Conservation (phyloP, 129 eudicot genomes). For the Apium graveolens region DNA sequence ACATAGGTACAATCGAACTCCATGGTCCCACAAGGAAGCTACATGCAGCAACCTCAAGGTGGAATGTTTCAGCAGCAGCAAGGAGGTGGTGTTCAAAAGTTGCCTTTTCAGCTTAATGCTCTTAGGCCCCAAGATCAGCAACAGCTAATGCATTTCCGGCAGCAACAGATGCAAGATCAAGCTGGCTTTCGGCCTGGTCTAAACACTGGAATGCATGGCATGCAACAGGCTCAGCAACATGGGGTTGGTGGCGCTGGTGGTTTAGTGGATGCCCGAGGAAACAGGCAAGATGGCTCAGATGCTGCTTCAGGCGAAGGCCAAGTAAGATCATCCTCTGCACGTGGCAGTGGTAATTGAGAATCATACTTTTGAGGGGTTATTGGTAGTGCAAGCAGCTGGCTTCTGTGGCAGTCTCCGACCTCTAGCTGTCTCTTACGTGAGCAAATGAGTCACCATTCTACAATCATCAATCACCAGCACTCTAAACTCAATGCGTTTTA, state of each 20-base stretch:
- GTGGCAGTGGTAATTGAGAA: slow-evolving; percentile 7
- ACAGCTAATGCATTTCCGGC: slow-evolving; percentile 40
- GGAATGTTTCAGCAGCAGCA: slow-evolving; percentile 30
- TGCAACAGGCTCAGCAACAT: slow-evolving; percentile 52
- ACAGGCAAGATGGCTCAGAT: slow-evolving; percentile 5
- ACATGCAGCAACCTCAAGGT: slow-evolving; percentile 44
- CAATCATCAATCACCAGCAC: background rate
- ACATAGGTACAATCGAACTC: slow-evolving; percentile 36
- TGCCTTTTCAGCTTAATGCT: slow-evolving; percentile 54
- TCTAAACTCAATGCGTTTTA: background rate
- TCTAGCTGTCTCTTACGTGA: background rate
- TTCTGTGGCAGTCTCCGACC: background rate
- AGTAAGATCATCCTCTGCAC: slow-evolving; percentile 1
- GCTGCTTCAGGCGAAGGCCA: slow-evolving; percentile 11
- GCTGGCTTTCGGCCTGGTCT: slow-evolving; percentile 32
- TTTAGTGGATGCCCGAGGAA: slow-evolving; percentile 30
- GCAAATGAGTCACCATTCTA: background rate
- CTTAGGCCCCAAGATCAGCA: slow-evolving; percentile 51
- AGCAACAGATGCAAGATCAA: slow-evolving; percentile 39
- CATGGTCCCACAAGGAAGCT: slow-evolving; percentile 33
- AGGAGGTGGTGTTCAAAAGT: slow-evolving; percentile 27
- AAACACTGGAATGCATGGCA: slow-evolving; percentile 16
- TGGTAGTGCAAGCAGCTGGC: background rate
- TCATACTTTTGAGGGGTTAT: background rate
- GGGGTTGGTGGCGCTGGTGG: slow-evolving; percentile 17